These are phyloP conservation scores for Alternaria atra DNA, from an alignment of 2,329 filamentous ascomycete genomes.

Conservation along the genomic window DNA sequence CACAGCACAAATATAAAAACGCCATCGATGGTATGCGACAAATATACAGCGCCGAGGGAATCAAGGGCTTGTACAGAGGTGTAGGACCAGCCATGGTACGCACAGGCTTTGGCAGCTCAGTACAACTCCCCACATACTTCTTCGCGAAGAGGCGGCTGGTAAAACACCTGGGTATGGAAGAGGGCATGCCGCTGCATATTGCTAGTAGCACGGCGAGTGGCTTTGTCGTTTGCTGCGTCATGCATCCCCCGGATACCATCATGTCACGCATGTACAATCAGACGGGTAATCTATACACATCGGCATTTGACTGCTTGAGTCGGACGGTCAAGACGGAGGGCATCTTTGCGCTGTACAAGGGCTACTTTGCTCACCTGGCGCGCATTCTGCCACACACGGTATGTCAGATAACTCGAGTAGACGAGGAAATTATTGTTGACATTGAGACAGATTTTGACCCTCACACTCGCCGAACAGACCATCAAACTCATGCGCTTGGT, in stretches of 20 bases:
- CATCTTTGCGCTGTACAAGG: slow-evolving; percentile 93
- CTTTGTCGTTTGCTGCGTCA: slow-evolving; percentile 95
- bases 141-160: slow-evolving; percentile 90
- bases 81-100: slow-evolving; percentile 94
- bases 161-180: slow-evolving; percentile 85
- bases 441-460: slow-evolving; percentile 75
- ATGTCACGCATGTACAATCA: slow-evolving; percentile 99
- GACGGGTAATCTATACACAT: slow-evolving; percentile 93
- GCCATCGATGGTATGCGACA: slow-evolving; percentile 82
- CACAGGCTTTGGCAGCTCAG: slow-evolving; percentile 93
- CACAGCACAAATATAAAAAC: slow-evolving; percentile 92
- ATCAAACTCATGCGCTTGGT: slow-evolving; percentile 88
- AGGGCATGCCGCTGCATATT: slow-evolving; percentile 88
- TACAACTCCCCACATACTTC: slow-evolving; percentile 97
- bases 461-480: slow-evolving; percentile 94
- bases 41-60: slow-evolving; percentile 80
- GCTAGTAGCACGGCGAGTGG: slow-evolving; percentile 88
- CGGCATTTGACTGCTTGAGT: slow-evolving; percentile 88
- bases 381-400: slow-evolving; percentile 92
- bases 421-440: slow-evolving; percentile 23
- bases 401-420: slow-evolving; percentile 31
- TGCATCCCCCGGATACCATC: slow-evolving; percentile 99
- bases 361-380: slow-evolving; percentile 92
- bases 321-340: slow-evolving; percentile 94
- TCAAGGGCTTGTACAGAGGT: slow-evolving; percentile 85